Evolutionary conservation across 2,329 filamentous ascomycete species (phyloP).

Genomic region (Aureobasidium leucospermi): DNA sequence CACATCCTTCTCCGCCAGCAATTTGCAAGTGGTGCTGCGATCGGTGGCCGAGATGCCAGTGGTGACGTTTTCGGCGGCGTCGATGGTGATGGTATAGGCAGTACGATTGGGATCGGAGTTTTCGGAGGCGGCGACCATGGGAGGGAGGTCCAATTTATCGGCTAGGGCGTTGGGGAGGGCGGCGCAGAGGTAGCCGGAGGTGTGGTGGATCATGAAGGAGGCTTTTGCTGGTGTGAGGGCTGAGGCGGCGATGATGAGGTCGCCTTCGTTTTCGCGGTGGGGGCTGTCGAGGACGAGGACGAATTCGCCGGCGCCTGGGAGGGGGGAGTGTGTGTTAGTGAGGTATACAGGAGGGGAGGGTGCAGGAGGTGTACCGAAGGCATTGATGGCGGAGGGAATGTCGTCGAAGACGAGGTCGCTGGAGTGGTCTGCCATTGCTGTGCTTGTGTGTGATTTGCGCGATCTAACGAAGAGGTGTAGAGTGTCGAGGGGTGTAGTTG

Average conservation of each 20-base stretch:
- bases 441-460: not conserved
- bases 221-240: constrained; percentile 81
- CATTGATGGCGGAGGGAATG: constrained; percentile 33
- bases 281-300: constrained; percentile 91
- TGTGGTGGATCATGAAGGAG: constrained; percentile 91
- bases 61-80: constrained; percentile 64
- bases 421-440: constrained; percentile 8
- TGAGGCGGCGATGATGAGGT: constrained; percentile 89
- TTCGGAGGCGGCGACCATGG: constrained; percentile 69
- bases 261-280: constrained; percentile 93
- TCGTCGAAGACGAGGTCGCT: constrained; percentile 27
- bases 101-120: constrained; percentile 76
- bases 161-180: constrained; percentile 67
- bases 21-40: constrained; percentile 71
- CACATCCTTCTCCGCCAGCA: constrained; percentile 60
- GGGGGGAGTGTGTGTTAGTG: constrained; percentile 6
- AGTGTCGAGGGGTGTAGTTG: not conserved
- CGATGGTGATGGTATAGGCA: constrained; percentile 86
- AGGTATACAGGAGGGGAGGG: not conserved
- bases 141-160: constrained; percentile 66
- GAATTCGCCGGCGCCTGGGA: constrained; percentile 64
- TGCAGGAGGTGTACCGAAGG: constrained; percentile 27
- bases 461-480: not conserved
- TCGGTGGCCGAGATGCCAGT: constrained; percentile 91
- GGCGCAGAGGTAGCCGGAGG: constrained; percentile 82